Evolutionary conservation across 1,284 basidiomycete genomes (phyloP).

Genomic region (Ganoderma leucocontextum): DNA sequence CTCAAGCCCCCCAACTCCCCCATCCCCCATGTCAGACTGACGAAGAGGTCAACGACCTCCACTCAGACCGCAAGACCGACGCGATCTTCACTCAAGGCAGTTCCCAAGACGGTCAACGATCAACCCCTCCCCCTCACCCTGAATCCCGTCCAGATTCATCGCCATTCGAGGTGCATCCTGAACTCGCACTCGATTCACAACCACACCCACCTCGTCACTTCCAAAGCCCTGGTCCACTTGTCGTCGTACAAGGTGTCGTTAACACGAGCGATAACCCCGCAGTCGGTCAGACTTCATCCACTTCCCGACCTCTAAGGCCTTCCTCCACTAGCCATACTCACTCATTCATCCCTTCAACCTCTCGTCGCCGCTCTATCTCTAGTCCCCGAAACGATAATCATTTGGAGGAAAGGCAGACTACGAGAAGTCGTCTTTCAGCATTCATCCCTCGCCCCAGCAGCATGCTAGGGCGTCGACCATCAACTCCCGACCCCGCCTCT

Average conservation of each 20-base stretch:
- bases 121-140: conserved; percentile 18
- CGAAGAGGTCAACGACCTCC: conserved; percentile 30
- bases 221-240: conserved; percentile 77
- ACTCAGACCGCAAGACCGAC: conserved; percentile 19
- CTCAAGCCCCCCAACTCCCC: neutral
- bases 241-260: conserved; percentile 82
- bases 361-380: conserved; percentile 33
- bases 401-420: conserved; percentile 31
- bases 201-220: conserved; percentile 53
- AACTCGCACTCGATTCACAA: conserved; percentile 17
- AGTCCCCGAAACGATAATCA: conserved; percentile 17
- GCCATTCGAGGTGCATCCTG: neutral
- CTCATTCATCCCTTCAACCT: neutral
- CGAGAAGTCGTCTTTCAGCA: conserved; percentile 38
- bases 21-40: neutral
- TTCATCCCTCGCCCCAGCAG: conserved; percentile 37
- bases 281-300: conserved; percentile 33
- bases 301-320: conserved; percentile 23
- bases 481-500: conserved; percentile 19
- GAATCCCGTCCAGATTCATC: conserved; percentile 11
- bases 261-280: conserved; percentile 69
- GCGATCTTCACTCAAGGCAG: conserved; percentile 28
- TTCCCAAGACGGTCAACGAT: conserved; percentile 25
- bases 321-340: conserved; percentile 19
- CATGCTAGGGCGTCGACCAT: conserved; percentile 31